Percentiles rank a stretch among this genome's conserved stretches.
Conservation (phyloP, 441 rosid species). For the Arabidopsis lyrata region DNA sequence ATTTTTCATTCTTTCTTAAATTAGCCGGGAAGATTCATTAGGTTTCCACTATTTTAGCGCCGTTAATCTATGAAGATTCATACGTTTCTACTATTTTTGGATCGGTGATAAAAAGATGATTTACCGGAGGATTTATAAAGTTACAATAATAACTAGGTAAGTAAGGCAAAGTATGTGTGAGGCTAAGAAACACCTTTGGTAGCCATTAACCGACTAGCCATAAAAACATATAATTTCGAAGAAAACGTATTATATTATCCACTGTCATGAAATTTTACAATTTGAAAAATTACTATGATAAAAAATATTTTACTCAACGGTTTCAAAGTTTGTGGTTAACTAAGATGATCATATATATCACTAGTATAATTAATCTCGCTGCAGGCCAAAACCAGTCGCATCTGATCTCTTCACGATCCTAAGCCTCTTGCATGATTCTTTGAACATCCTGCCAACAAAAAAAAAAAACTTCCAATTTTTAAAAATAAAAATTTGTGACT, state of each 20-base stretch:
- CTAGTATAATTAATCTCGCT: conserved; percentile 17
- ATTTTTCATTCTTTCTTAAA: neutral
- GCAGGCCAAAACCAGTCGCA: conserved; percentile 60
- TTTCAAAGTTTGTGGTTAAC: neutral
- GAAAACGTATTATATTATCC: conserved; percentile 5
- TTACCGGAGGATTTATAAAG: too few species aligned
- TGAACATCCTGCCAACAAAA: conserved; percentile 69
- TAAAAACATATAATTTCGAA: neutral
- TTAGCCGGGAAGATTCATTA: conserved; percentile 26
- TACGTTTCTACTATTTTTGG: neutral
- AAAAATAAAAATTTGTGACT: neutral
- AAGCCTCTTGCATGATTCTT: conserved; percentile 84
- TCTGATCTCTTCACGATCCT: conserved; percentile 85
- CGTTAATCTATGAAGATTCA: neutral
- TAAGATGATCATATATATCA: neutral
- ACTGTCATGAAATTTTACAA: neutral
- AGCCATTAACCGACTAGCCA: neutral
- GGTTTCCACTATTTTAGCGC: neutral
- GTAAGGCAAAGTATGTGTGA: neutral
- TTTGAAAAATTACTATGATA: neutral
- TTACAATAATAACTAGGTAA: neutral
- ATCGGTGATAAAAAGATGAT: neutral
- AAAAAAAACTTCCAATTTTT: neutral
- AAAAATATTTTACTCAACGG: neutral
- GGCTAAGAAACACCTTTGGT: neutral